Conservation (phyloP, 305 asterid species). For the Andrographis paniculata region DNA sequence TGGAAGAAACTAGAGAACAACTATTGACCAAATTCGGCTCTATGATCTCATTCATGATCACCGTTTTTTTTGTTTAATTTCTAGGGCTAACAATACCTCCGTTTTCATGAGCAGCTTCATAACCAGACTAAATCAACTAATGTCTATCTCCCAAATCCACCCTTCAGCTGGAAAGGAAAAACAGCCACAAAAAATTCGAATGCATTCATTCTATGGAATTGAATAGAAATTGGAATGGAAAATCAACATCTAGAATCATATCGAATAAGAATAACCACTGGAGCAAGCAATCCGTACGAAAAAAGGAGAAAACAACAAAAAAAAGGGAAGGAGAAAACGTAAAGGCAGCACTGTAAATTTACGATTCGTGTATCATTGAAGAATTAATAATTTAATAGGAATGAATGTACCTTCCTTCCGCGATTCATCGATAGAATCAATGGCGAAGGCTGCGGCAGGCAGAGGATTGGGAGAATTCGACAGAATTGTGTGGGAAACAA, state of each 20-base stretch:
- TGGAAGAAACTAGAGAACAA: constrained; percentile 34
- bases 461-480: no score
- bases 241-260: constrained; percentile 12
- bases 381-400: no score
- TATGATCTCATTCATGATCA: constrained; percentile 58
- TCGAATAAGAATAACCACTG: constrained; percentile 28
- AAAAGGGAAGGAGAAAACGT: constrained; percentile 26
- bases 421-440: no score
- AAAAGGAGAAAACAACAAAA: constrained; percentile 22
- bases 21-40: constrained; percentile 29
- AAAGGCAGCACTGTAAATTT: constrained; percentile 23
- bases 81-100: constrained; percentile 28
- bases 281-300: constrained; percentile 40
- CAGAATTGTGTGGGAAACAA: no score
- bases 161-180: constrained; percentile 30
- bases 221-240: constrained; percentile 17
- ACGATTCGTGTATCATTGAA: constrained; percentile 17
- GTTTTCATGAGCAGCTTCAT: constrained; percentile 27
- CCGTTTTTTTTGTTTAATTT: no score
- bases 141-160: constrained; percentile 32
- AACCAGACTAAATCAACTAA: constrained; percentile 23
- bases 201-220: constrained; percentile 15
- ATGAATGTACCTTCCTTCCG: no score
- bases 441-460: no score
- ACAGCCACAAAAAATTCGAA: not conserved